Percentiles rank a stretch among this genome's conserved stretches.
These are phyloP conservation scores for Parachaetomium inaequale DNA, from an alignment of 495 filamentous ascomycete genomes.

Conservation along the genomic window DNA sequence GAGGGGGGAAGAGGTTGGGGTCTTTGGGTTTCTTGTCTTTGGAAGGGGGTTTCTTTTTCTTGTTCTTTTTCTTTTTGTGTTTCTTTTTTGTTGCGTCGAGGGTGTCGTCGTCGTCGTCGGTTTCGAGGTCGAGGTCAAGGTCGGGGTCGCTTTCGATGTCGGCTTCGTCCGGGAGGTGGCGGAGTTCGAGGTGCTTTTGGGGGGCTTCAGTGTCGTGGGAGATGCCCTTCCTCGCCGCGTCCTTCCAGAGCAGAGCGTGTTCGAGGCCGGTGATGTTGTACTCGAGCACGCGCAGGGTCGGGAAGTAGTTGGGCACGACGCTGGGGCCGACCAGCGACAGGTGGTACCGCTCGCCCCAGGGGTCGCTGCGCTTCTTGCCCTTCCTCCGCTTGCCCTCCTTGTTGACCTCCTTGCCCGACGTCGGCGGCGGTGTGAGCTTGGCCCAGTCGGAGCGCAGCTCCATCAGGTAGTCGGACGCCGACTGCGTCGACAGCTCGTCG, in stretches of 20 bases:
- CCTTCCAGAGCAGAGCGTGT: slow-evolving; percentile 43
- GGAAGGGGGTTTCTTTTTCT: slow-evolving; percentile 36
- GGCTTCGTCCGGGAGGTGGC: neutral
- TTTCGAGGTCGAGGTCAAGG: neutral
- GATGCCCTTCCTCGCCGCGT: neutral
- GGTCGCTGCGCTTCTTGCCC: slow-evolving; percentile 43
- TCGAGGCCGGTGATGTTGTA: slow-evolving; percentile 89
- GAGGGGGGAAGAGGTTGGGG: slow-evolving; percentile 62
- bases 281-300: slow-evolving; percentile 78
- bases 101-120: slow-evolving; percentile 5
- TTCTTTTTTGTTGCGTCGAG: slow-evolving; percentile 39
- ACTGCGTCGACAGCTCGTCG: slow-evolving; percentile 57
- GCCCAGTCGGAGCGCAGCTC: slow-evolving; percentile 77
- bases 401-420: slow-evolving; percentile 36
- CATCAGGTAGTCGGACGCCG: slow-evolving; percentile 71
- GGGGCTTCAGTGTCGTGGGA: neutral
- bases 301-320: slow-evolving; percentile 90
- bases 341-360: slow-evolving; percentile 79
- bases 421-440: slow-evolving; percentile 58
- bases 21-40: slow-evolving; percentile 43
- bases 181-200: slow-evolving; percentile 7
- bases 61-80: slow-evolving; percentile 51
- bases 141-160: slow-evolving; percentile 3
- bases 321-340: slow-evolving; percentile 76
- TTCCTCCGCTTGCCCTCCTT: slow-evolving; percentile 27